Conservation (phyloP, 257 asterid species). For the Perilla frutescens region DNA sequence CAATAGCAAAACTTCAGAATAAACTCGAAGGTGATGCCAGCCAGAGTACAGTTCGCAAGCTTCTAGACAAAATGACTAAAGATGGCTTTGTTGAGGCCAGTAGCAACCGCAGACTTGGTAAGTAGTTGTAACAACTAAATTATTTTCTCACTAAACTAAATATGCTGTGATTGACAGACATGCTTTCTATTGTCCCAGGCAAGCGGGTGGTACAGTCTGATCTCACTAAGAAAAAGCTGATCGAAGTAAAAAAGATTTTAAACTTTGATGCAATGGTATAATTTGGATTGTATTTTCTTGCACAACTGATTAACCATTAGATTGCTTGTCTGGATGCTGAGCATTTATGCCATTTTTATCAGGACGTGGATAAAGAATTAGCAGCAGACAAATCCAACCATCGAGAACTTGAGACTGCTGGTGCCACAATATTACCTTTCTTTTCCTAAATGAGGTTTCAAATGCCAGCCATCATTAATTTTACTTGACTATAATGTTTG, state of each 20-base stretch:
- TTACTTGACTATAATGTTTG: not conserved
- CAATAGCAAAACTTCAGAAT: conserved; percentile 70
- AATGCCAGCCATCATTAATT: too few relatives aligned
- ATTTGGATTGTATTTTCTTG: conserved; percentile 2
- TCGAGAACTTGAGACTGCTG: conserved; percentile 47
- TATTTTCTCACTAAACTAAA: conserved; percentile 13
- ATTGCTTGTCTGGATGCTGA: conserved; percentile 13
- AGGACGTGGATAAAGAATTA: conserved; percentile 66
- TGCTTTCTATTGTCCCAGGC: conserved; percentile 54
- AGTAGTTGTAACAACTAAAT: not conserved
- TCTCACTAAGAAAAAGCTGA: conserved; percentile 66
- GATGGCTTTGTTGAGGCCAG: conserved; percentile 84
- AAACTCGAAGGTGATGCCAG: conserved; percentile 81
- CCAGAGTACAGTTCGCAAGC: conserved; percentile 65
- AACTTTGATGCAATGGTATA: conserved; percentile 63
- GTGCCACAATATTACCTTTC: conserved; percentile 34
- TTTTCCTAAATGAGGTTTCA: not conserved
- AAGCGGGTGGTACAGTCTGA: conserved; percentile 94
- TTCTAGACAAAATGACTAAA: conserved; percentile 80
- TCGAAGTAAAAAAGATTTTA: conserved; percentile 70
- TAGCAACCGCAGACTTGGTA: conserved; percentile 84
- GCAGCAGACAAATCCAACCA: conserved; percentile 43
- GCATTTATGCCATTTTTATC: conserved; percentile 33
- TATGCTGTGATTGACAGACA: conserved; percentile 17
- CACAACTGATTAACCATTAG: conserved; percentile 11